Evolutionary conservation across 352 stramenopile species (phyloP).

Genomic region (Halophytophthora polymorphica): DNA sequence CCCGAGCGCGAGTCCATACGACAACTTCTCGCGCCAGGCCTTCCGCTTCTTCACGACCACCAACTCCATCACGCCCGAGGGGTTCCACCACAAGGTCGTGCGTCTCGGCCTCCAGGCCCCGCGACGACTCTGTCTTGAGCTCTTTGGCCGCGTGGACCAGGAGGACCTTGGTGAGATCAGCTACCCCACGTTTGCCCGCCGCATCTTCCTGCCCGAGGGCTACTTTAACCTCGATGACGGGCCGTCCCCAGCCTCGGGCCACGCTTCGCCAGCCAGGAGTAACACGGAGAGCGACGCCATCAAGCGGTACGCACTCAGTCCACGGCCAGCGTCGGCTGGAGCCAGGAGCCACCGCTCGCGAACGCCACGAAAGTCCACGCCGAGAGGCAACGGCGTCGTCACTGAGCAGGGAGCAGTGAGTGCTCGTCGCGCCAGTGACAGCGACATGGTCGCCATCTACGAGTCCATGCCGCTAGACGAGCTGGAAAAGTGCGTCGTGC

Average conservation of each 20-base stretch:
- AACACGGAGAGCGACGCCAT: neutral
- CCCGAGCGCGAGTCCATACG: slow-evolving; percentile 35
- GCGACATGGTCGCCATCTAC: slow-evolving; percentile 31
- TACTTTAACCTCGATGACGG: slow-evolving; percentile 22
- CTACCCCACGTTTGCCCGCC: slow-evolving; percentile 55
- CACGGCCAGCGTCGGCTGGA: slow-evolving; percentile 2
- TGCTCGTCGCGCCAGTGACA: slow-evolving; percentile 8
- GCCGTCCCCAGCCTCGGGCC: neutral
- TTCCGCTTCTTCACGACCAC: slow-evolving; percentile 80
- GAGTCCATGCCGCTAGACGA: slow-evolving; percentile 53
- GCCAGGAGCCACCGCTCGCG: neutral
- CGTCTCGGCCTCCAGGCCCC: slow-evolving; percentile 54
- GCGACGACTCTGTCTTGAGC: slow-evolving; percentile 38
- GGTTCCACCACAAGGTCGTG: slow-evolving; percentile 60
- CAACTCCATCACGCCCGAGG: slow-evolving; percentile 65
- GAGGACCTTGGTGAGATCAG: slow-evolving; percentile 66
- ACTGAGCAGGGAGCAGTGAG: neutral
- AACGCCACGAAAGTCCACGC: neutral
- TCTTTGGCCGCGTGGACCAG: slow-evolving; percentile 63
- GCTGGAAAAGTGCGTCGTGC: slow-evolving; percentile 49
- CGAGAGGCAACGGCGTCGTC: neutral
- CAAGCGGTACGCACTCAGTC: neutral
- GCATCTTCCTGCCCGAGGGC: slow-evolving; percentile 50
- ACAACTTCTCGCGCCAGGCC: slow-evolving; percentile 61
- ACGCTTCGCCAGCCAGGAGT: slow-evolving; percentile 1